Percentiles rank a stretch among this genome's conserved stretches.
phyloP scores from a whole-genome alignment of 1,139 yeast species.

The Wickerhamomyces sp. region DNA sequence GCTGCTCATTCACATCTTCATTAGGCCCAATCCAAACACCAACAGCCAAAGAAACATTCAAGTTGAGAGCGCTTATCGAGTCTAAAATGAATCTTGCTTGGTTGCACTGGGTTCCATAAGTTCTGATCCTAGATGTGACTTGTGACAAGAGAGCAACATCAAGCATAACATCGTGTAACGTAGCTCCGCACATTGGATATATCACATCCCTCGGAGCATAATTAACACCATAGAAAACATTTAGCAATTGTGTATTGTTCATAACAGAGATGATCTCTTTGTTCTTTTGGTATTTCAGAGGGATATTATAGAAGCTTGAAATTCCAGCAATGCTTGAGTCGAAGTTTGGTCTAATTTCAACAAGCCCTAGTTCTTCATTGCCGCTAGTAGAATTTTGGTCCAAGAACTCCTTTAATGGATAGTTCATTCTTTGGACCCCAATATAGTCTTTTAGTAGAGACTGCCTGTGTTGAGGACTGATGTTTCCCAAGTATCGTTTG shows the following conservation, averaged over 20 bases:
- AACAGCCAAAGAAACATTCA: conserved; percentile 53
- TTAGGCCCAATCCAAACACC: conserved; percentile 61
- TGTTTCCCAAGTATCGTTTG: conserved; percentile 16
- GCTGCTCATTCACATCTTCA: conserved; percentile 36
- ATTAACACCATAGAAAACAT: conserved; percentile 51
- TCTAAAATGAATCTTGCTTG: conserved; percentile 50
- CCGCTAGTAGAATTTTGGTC: not conserved
- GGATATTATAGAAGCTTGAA: conserved; percentile 26
- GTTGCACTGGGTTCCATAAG: conserved; percentile 61
- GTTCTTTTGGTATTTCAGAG: conserved; percentile 29
- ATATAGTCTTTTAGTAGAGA: conserved; percentile 8
- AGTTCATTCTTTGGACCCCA: not conserved
- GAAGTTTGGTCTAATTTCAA: conserved; percentile 2
- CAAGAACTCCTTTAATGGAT: not conserved
- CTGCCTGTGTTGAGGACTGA: conserved; percentile 13
- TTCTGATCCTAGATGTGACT: conserved; percentile 51
- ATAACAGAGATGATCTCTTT: conserved; percentile 30
- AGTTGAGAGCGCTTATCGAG: conserved; percentile 43
- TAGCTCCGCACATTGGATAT: conserved; percentile 48
- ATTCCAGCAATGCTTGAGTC: conserved; percentile 18
- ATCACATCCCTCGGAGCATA: conserved; percentile 51
- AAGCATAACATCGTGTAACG: conserved; percentile 42
- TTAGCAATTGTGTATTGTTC: conserved; percentile 28
- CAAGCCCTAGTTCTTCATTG: not conserved
- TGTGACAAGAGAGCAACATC: conserved; percentile 56